Evolutionary conservation across 2,329 filamentous ascomycete genomes (phyloP).

Genomic region (Pseudogymnoascus sp.): DNA sequence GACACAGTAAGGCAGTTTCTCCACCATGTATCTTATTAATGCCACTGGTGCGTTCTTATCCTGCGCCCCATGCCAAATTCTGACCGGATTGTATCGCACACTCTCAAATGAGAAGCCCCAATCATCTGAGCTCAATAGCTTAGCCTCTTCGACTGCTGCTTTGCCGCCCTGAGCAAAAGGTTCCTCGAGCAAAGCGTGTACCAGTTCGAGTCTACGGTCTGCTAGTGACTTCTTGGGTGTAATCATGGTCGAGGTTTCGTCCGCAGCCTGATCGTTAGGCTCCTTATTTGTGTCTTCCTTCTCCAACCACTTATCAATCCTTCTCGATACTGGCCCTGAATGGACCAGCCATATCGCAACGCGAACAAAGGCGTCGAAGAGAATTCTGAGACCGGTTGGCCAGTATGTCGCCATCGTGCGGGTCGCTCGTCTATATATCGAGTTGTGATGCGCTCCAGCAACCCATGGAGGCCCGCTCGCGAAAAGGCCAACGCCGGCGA

Average conservation of each 20-base stretch:
- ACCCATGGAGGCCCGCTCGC: neutral
- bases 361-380: neutral
- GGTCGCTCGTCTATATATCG: neutral
- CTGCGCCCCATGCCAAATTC: conserved; percentile 17
- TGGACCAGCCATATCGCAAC: neutral
- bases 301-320: neutral
- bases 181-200: neutral
- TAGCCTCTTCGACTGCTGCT: neutral
- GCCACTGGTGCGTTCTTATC: conserved; percentile 17
- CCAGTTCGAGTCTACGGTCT: neutral
- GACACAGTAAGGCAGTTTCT: neutral
- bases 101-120: conserved; percentile 18
- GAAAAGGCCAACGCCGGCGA: conserved; percentile 1
- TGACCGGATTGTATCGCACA: conserved; percentile 13
- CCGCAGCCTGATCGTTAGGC: neutral
- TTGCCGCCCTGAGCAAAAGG: neutral
- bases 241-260: neutral
- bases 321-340: neutral
- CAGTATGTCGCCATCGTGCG: neutral
- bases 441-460: neutral
- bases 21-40: neutral
- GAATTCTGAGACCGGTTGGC: neutral
- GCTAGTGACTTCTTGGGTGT: neutral
- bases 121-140: neutral
- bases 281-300: neutral